Evolutionary conservation across 2,329 filamentous ascomycete species (phyloP).

Genomic region (Ciborinia camelliae): DNA sequence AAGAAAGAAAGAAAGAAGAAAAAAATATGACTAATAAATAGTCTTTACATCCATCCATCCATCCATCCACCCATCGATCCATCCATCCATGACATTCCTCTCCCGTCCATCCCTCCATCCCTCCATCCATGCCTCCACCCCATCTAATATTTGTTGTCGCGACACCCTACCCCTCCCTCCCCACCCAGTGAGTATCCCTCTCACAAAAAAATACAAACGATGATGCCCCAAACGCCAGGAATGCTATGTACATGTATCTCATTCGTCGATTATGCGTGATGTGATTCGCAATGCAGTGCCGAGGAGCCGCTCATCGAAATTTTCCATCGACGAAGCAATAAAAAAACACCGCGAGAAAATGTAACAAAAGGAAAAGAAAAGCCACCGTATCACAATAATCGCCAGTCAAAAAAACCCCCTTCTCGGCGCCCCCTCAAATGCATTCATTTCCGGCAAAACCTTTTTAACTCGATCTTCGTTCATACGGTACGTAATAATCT

Average conservation of each 20-base stretch:
- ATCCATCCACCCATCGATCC: not conserved
- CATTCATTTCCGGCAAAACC: not conserved
- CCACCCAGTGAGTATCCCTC: slow-evolving; percentile 9
- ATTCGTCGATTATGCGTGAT: slow-evolving; percentile 9
- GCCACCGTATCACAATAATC: not conserved
- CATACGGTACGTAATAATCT: not conserved
- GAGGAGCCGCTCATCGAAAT: slow-evolving; percentile 5
- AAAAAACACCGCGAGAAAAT: not conserved
- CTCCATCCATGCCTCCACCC: not conserved
- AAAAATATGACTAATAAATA: not conserved
- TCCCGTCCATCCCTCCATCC: no score
- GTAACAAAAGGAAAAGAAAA: not conserved
- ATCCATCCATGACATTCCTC: no score
- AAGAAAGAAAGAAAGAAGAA: no score
- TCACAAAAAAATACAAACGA: not conserved
- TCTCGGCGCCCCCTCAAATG: not conserved
- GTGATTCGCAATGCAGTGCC: not conserved
- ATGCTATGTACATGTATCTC: slow-evolving; percentile 20
- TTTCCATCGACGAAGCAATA: not conserved
- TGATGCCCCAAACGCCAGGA: slow-evolving; percentile 14
- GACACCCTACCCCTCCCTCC: slow-evolving; percentile 7
- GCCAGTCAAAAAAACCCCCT: not conserved
- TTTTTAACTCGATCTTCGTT: not conserved
- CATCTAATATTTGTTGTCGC: slow-evolving; percentile 7
- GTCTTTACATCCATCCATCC: not conserved